Conservation (phyloP, 2,329 filamentous ascomycete species). For the Penicillium hesseltinei region DNA sequence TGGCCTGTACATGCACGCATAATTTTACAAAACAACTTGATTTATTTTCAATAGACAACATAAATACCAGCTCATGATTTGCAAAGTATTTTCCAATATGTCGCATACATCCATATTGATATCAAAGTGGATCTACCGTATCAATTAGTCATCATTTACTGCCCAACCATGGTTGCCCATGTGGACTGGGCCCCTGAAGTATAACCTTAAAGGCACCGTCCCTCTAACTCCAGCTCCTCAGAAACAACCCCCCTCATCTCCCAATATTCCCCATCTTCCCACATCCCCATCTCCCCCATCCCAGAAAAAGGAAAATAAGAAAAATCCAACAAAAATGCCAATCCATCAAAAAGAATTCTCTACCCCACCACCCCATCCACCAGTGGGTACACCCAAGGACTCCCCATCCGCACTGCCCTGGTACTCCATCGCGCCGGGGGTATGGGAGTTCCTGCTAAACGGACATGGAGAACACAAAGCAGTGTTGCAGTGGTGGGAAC, state of each 20-base stretch:
- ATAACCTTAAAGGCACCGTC: slow-evolving; percentile 1
- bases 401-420: slow-evolving; percentile 16
- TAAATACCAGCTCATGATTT: background rate
- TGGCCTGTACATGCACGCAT: no score
- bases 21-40: fast-evolving
- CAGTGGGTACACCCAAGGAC: slow-evolving; percentile 16
- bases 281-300: background rate
- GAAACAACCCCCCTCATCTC: background rate
- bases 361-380: slow-evolving; percentile 19
- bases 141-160: background rate
- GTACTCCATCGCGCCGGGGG: slow-evolving; percentile 31
- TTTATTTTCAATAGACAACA: background rate
- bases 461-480: slow-evolving; percentile 31
- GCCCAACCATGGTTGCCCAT: background rate
- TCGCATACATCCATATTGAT: background rate
- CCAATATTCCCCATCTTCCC: background rate
- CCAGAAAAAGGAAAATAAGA: background rate
- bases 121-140: background rate
- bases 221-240: background rate
- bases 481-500: slow-evolving; percentile 39
- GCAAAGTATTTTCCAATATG: background rate
- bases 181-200: background rate
- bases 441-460: slow-evolving; percentile 41
- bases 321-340: slow-evolving; percentile 8
- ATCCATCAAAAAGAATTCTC: slow-evolving; percentile 27